Base-by-base conservation (phyloP, 2,329 filamentous ascomycete species). In the Hypoxylon sp. region DNA sequence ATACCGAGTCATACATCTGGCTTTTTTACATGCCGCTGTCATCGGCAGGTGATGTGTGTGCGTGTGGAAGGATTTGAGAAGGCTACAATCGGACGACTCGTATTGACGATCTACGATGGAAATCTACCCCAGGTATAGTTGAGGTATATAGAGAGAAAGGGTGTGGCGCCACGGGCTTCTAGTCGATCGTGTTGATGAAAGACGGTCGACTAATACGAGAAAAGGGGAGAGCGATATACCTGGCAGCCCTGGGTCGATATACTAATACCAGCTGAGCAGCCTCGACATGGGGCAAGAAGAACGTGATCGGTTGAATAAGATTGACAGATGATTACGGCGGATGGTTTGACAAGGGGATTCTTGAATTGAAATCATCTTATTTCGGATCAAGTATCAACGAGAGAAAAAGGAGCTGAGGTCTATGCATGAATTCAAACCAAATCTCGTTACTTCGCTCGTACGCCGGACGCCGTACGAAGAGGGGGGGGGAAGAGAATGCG, bases 371-470 rank as follows among this genome's bases (percentile, higher is more conserved):
- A 55, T 41, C 24, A 8, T 41, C 3, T 23, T n/a, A 45, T 45
- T 18, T 46, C 42, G 10, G 31, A 48, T 29, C 20, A 24, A 48
- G 7, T 15, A 46, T 24, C 26, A 38, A 38, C n/a, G 18, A 48
- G 38, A 5, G 15, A 48, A 48, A 48, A 27, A 13, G n/a, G n/a
- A n/a, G n/a, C n/a, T n/a, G 38, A 26, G 9, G 23, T 27, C 33
- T 27, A 48, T 40, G 46, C 46, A 31, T 48, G 53, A 54, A 49
- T 33, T 40, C 51, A 11, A 24, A 15, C 9, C 11, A 60, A 33
- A 63, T 60, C 37, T 63, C 53, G 49, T 38, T 57, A 47, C 37
- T 52, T 55, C 48, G 52, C 55, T 55, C 48, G 52, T 54, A 54
- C 48, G n/a, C n/a, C n/a, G n/a, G n/a, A n/a, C n/a, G n/a, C n/a